Conservation (phyloP, 768 basidiomycete species). For the Termitomyces bulborhizus region DNA sequence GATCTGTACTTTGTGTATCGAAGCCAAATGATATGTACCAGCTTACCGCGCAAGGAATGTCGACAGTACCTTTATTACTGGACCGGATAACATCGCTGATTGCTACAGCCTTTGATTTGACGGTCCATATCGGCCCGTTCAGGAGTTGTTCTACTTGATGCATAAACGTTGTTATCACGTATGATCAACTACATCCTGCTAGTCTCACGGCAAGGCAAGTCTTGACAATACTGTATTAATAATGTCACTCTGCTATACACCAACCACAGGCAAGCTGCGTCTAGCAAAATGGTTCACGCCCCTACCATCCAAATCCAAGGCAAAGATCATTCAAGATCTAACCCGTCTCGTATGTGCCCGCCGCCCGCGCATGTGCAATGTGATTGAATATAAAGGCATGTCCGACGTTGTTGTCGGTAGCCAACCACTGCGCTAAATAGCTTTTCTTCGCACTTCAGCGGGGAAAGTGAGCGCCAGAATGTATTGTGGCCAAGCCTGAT, state of each 20-base stretch:
- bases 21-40: not conserved
- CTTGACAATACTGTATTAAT: not conserved
- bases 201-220: constrained; percentile 82
- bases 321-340: constrained; percentile 93
- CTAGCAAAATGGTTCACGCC: constrained; percentile 96
- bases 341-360: constrained; percentile 88
- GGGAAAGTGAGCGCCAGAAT: constrained; percentile 25
- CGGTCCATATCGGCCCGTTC: not conserved
- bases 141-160: not conserved
- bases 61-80: too few relatives aligned
- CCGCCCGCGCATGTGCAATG: constrained; percentile 90
- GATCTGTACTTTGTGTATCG: not conserved
- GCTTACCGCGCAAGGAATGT: not conserved
- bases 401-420: constrained; percentile 21
- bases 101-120: too few relatives aligned
- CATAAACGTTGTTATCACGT: not conserved
- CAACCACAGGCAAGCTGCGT: constrained; percentile 73
- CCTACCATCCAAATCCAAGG: constrained; percentile 71
- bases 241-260: not conserved
- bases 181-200: constrained; percentile 95
- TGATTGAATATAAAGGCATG: constrained; percentile 93
- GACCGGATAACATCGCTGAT: too few relatives aligned
- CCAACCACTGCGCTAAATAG: constrained; percentile 14
- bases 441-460: constrained; percentile 13
- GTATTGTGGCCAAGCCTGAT: not conserved